Evolutionary conservation across 2,329 filamentous ascomycete genomes (phyloP).

Genomic region (Phymatotrichopsis omnivora): DNA sequence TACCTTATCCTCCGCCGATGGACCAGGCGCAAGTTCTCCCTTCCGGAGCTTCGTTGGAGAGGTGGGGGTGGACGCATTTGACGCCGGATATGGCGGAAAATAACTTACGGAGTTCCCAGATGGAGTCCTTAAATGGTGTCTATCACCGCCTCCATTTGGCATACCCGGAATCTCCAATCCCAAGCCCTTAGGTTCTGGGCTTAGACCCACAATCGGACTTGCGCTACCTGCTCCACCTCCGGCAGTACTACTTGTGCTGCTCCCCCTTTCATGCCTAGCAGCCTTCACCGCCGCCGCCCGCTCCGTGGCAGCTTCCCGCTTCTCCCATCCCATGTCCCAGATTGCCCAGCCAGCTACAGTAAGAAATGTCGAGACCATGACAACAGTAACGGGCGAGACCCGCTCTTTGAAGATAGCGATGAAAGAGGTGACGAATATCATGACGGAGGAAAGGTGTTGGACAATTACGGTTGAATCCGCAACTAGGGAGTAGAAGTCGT

Average conservation of each 20-base stretch:
- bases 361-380: constrained; percentile 69
- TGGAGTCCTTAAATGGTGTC: constrained; percentile 20
- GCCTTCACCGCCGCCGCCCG: constrained; percentile 31
- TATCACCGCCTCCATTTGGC: constrained; percentile 9
- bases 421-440: constrained; percentile 90
- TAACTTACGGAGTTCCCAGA: constrained; percentile 33
- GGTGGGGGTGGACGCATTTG: constrained; percentile 24
- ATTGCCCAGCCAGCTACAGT: constrained; percentile 82
- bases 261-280: constrained; percentile 26
- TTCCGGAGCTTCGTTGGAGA: background rate
- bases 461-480: constrained; percentile 93
- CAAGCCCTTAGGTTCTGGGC: constrained; percentile 3
- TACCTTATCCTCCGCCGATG: background rate
- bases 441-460: constrained; percentile 90
- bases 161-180: constrained; percentile 17
- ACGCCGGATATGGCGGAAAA: constrained; percentile 37
- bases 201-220: constrained; percentile 7
- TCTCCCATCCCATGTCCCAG: constrained; percentile 86
- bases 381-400: constrained; percentile 81
- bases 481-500: constrained; percentile 96
- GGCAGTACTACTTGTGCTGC: too few species aligned
- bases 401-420: constrained; percentile 78
- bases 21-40: background rate
- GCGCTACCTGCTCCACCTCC: too few species aligned
- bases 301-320: constrained; percentile 38